A percentile compares a stretch with the other conserved stretches of the same genome.
Conservation (phyloP, 768 basidiomycete species). For the Leccinum pellstonianum region DNA sequence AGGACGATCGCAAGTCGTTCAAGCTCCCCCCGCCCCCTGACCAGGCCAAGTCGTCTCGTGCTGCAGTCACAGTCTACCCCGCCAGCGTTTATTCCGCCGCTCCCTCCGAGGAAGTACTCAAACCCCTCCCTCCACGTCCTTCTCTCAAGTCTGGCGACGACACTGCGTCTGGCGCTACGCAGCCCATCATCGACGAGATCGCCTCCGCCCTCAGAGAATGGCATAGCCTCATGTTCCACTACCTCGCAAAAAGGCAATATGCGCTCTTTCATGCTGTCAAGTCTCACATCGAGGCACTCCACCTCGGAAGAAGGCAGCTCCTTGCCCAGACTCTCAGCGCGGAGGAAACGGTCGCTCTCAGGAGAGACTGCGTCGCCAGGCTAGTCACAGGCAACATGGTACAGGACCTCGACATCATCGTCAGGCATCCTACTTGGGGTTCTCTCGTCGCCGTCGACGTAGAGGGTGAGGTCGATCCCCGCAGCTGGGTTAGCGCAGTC, state of each 20-base stretch:
- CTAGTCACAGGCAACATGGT: constrained; percentile 89
- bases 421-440: constrained; percentile 92
- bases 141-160: constrained; percentile 96
- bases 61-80: constrained; percentile 70
- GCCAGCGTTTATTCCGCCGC: constrained; percentile 74
- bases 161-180: constrained; percentile 74
- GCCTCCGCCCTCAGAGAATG: constrained; percentile 96
- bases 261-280: constrained; percentile 82
- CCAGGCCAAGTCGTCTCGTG: constrained; percentile 69
- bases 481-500: constrained; percentile 86
- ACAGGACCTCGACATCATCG: constrained; percentile 92
- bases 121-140: constrained; percentile 85
- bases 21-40: constrained; percentile 73
- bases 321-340: constrained; percentile 82
- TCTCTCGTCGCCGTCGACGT: constrained; percentile 88
- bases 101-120: constrained; percentile 62
- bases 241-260: constrained; percentile 88
- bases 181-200: constrained; percentile 96
- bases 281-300: constrained; percentile 87
- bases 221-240: constrained; percentile 89
- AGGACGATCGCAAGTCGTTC: constrained; percentile 58
- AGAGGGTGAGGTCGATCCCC: constrained; percentile 74
- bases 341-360: constrained; percentile 80
- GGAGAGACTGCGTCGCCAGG: constrained; percentile 82
- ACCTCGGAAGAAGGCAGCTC: constrained; percentile 88